A percentile compares a stretch with the other conserved stretches of the same genome.
phyloP scores from a whole-genome alignment of 306 rosid genomes.

The Vicia faba region DNA sequence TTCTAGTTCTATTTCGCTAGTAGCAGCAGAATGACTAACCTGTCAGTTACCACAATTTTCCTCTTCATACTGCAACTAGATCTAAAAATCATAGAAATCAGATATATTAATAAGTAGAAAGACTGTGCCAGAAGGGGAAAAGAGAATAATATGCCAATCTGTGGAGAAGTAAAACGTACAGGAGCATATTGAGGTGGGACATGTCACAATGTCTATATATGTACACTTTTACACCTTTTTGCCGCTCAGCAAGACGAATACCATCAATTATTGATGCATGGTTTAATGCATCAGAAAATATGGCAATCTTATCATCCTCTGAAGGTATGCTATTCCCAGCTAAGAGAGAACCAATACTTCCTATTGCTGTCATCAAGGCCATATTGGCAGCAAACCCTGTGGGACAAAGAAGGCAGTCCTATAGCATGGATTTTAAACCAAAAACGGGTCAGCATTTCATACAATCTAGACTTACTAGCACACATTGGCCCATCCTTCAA shows the following conservation, averaged over 20 bases:
- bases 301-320: conserved; percentile 69
- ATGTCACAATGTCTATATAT: conserved; percentile 90
- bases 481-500: conserved; percentile 31
- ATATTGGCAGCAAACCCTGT: conserved; percentile 98
- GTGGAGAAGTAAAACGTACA: conserved; percentile 70
- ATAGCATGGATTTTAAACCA: conserved; percentile 57
- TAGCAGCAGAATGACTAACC: conserved; percentile 50
- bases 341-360: conserved; percentile 76
- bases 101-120: conserved; percentile 23
- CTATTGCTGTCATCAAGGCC: conserved; percentile 90
- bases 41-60: conserved; percentile 92
- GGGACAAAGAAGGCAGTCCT: conserved; percentile 99
- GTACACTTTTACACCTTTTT: conserved; percentile 64
- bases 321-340: conserved; percentile 55
- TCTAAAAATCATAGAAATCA: conserved; percentile 52
- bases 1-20: conserved; percentile 26
- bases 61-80: conserved; percentile 65
- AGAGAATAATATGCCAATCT: conserved; percentile 13
- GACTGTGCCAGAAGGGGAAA: conserved; percentile 30
- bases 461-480: conserved; percentile 30
- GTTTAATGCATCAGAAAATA: conserved; percentile 85
- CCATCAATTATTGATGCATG: conserved; percentile 97
- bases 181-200: conserved; percentile 72
- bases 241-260: conserved; percentile 83
- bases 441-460: conserved; percentile 50